These are phyloP conservation scores for Chara braunii DNA, from an alignment of 139 green algal genomes.

Conservation along the genomic window DNA sequence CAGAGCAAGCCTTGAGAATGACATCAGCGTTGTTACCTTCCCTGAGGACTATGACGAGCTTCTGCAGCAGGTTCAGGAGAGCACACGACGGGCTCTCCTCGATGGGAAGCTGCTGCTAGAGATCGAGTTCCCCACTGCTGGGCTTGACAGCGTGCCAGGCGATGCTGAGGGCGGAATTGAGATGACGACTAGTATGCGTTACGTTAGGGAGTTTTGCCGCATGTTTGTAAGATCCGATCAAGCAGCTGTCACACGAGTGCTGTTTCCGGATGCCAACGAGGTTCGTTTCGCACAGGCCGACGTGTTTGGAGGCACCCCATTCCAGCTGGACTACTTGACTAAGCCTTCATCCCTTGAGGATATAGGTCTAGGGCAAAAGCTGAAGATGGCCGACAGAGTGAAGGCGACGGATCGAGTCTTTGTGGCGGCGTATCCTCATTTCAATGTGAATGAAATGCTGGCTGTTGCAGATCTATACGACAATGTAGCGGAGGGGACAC, in stretches of 20 bases:
- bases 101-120: constrained; percentile 24
- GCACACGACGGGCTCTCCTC: constrained; percentile 15
- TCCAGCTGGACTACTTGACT: constrained; percentile 65
- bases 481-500: constrained; percentile 17
- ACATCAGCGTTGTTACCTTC: no score
- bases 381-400: constrained; percentile 39
- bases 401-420: constrained; percentile 53
- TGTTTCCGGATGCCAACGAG: constrained; percentile 32
- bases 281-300: neutral
- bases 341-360: constrained; percentile 51
- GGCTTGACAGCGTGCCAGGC: constrained; percentile 37
- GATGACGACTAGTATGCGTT: constrained; percentile 33
- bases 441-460: constrained; percentile 58
- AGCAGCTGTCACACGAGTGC: neutral
- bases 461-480: constrained; percentile 57
- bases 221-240: constrained; percentile 9
- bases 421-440: constrained; percentile 62
- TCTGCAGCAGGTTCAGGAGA: constrained; percentile 5
- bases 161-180: constrained; percentile 36
- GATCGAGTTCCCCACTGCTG: constrained; percentile 40
- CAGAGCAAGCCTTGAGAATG: no score
- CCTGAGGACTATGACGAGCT: constrained; percentile 14
- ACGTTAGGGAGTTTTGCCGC: constrained; percentile 24
- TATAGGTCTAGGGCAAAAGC: constrained; percentile 47
- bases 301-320: constrained; percentile 18